phyloP scores from a whole-genome alignment of 2,329 filamentous ascomycete genomes.

The Aspergillus puulaauensis region DNA sequence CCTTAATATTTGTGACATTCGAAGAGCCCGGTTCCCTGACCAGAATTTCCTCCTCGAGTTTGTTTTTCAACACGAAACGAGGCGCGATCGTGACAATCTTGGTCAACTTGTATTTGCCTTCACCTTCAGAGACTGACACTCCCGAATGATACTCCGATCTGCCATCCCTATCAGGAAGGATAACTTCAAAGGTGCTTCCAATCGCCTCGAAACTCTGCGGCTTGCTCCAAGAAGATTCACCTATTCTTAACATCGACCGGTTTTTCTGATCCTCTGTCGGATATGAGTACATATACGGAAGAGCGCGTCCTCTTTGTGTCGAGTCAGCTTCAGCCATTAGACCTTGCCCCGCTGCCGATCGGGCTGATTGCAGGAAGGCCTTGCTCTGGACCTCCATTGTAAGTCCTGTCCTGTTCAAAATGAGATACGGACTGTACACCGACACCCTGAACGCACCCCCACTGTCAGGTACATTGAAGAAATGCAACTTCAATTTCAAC shows the following conservation, averaged over 20 bases:
- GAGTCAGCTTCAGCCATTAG: slow-evolving; percentile 57
- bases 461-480: slow-evolving; percentile 84
- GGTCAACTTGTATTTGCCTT: slow-evolving; percentile 96
- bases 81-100: slow-evolving; percentile 93
- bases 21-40: slow-evolving; percentile 91
- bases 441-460: slow-evolving; percentile 96
- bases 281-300: slow-evolving; percentile 96
- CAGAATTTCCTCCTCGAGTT: slow-evolving; percentile 81
- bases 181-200: slow-evolving; percentile 85
- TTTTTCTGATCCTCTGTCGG: slow-evolving; percentile 87
- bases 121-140: slow-evolving; percentile 82
- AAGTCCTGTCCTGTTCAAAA: slow-evolving; percentile 92
- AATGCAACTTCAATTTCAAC: slow-evolving; percentile 82
- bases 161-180: slow-evolving; percentile 70
- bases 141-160: slow-evolving; percentile 86
- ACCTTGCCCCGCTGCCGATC: slow-evolving; percentile 78
- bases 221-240: slow-evolving; percentile 92
- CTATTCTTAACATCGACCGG: slow-evolving; percentile 80
- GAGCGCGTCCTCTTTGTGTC: slow-evolving; percentile 58
- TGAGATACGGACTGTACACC: slow-evolving; percentile 90
- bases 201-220: slow-evolving; percentile 98
- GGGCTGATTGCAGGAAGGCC: slow-evolving; percentile 79
- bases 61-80: slow-evolving; percentile 91
- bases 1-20: slow-evolving; percentile 73
- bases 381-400: slow-evolving; percentile 86